Evolutionary conservation across 768 basidiomycete genomes (phyloP).

Genomic region (Pisolithus sp.): DNA sequence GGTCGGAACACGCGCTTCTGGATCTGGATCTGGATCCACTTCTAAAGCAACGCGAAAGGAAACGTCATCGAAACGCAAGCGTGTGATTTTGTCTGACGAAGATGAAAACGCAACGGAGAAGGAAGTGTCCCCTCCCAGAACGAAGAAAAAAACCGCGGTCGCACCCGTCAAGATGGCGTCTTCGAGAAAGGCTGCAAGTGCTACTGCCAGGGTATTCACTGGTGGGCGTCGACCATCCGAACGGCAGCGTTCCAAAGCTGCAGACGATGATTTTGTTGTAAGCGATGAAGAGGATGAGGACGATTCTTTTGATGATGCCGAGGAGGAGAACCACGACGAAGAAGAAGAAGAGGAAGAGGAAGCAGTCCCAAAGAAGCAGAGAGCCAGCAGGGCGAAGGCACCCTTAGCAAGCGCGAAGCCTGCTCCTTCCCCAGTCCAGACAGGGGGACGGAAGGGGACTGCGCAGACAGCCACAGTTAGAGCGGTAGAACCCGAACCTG

Average conservation of each 20-base stretch:
- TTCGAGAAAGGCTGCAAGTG: background rate
- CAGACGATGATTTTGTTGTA: conserved; percentile 30
- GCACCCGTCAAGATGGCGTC: conserved; percentile 1
- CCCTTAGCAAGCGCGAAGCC: conserved; percentile 2
- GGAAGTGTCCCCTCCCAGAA: conserved; percentile 28
- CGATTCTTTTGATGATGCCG: conserved; percentile 12
- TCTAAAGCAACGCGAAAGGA: conserved; percentile 7
- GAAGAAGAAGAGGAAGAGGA: no score
- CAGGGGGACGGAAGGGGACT: no score
- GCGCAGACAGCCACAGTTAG: no score
- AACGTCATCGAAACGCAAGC: conserved; percentile 30
- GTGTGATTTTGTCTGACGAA: conserved; percentile 24
- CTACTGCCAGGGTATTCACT: background rate
- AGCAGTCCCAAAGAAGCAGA: conserved; percentile 7
- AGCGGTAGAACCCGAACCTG: no score
- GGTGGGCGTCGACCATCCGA: background rate
- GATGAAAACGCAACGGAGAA: conserved; percentile 28
- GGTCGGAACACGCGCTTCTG: no score
- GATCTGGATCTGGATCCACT: no score
- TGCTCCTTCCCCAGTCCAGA: no score
- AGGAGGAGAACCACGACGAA: conserved; percentile 12
- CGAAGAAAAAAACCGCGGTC: conserved; percentile 32
- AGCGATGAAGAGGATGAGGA: conserved; percentile 23
- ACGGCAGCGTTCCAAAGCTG: conserved; percentile 7
- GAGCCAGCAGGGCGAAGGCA: no score